Conservation (phyloP, 140 eudicot species). For the Oenanthe javanica region DNA sequence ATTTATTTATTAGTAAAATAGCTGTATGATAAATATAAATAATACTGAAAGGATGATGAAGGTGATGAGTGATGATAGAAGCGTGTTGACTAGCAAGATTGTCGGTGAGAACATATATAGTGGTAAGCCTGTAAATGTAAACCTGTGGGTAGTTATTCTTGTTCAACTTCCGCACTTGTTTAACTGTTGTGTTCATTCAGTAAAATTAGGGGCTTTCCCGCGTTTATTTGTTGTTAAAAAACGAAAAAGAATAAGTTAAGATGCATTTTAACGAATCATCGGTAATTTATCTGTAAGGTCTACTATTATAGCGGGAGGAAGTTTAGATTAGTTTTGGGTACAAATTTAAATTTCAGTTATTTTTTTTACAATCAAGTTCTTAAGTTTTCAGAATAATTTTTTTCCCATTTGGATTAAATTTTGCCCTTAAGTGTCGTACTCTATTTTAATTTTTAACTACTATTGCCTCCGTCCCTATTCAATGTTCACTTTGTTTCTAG, state of each 20-base stretch:
- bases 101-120: constrained; percentile 2
- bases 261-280: too few relatives aligned
- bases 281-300: too few relatives aligned
- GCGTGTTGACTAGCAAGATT: constrained; percentile 7
- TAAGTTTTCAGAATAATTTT: too few relatives aligned
- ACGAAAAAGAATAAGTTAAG: not conserved
- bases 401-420: too few relatives aligned
- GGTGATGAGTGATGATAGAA: not conserved
- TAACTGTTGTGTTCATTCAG: not conserved
- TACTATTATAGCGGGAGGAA: too few relatives aligned
- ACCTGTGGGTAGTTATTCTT: not conserved
- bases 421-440: too few relatives aligned
- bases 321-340: too few relatives aligned
- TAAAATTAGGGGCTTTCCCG: not conserved
- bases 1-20: not conserved
- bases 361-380: too few relatives aligned
- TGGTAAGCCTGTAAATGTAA: not conserved
- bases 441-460: too few relatives aligned
- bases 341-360: too few relatives aligned
- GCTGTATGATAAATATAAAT: not conserved
- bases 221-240: not conserved
- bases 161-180: not conserved
- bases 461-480: too few relatives aligned
- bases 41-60: not conserved
- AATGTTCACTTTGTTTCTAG: too few relatives aligned